Percentiles rank a stretch among this genome's conserved stretches.
Evolutionary conservation across 257 asterid genomes (phyloP).

Genomic region (Ocimum tenuiflorum): DNA sequence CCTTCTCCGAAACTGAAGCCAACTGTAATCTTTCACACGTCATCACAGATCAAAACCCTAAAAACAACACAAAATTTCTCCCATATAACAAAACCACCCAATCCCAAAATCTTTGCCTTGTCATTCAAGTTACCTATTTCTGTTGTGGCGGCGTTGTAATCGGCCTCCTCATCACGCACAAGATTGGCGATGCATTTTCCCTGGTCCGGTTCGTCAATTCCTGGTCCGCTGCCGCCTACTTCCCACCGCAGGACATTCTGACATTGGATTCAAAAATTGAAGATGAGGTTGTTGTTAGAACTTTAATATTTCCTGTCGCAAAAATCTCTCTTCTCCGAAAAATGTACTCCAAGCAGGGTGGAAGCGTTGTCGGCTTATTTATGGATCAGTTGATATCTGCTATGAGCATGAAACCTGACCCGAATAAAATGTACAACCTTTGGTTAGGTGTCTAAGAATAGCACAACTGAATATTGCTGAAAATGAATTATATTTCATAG

Average conservation of each 20-base stretch:
- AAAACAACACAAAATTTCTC: constrained; percentile 21
- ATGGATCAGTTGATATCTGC: constrained; percentile 31
- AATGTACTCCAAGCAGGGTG: constrained; percentile 26
- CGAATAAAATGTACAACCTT: constrained; percentile 11
- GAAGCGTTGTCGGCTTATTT: constrained; percentile 39
- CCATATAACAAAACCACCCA: neutral
- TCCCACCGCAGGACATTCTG: constrained; percentile 31
- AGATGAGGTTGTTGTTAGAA: constrained; percentile 20
- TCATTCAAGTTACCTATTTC: constrained; percentile 8
- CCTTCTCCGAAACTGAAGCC: constrained; percentile 28
- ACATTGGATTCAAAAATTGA: constrained; percentile 11
- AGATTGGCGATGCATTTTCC: constrained; percentile 35
- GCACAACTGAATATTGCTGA: no score
- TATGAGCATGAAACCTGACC: constrained; percentile 7
- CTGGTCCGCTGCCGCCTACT: constrained; percentile 37
- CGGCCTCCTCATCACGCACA: constrained; percentile 32
- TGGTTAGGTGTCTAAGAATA: no score
- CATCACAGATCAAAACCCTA: constrained; percentile 13
- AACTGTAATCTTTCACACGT: constrained; percentile 22
- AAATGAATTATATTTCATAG: no score
- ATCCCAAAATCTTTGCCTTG: neutral
- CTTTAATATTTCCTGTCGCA: constrained; percentile 29
- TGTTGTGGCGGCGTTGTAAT: constrained; percentile 41
- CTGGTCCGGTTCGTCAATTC: constrained; percentile 24
- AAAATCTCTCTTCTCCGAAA: constrained; percentile 25